Base-by-base conservation (phyloP, 306 rosid genomes). In the Inga oerstediana region DNA sequence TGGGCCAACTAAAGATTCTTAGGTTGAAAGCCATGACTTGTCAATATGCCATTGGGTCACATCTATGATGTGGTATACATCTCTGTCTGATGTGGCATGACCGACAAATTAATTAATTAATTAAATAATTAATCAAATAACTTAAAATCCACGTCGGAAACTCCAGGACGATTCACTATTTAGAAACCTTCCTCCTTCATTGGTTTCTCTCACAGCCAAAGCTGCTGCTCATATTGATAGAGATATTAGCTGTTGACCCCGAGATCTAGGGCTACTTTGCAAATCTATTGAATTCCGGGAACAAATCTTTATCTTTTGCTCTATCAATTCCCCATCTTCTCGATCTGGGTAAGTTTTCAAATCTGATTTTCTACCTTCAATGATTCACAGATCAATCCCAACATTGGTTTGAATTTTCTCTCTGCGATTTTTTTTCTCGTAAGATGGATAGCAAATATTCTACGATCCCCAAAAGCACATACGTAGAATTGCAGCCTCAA, bases 401-500 rank as follows among this genome's bases (percentile, higher is more conserved):
- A 5, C 37, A 34, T 72, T 51, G 12, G 82, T 70, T 32, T 41
- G 30, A 70, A 67, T 62, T 79, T 73, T 45, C 11, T 7, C 22
- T 43, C 81, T 73, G 39, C 68, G 7, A 32, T 22, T 54, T 12
- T 24, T 49, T 49, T 14, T 13, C 87, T 48, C 73, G 75, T 34
- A 74, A 41, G 20, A 93, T 88, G 82, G 92, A 90, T 72, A 79
- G 89, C n/a, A 81, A 67, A 77, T 91, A 91, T 88, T 86, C 93
- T 39, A 85, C 90, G 10, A 61, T 94, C 80, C 91, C 92, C 78
- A 74, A 88, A 83, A 90, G 78, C 54, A 82, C 96, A 2, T 83
- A 90, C 48, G 62, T 92, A 35, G 99, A 93, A 92, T 85, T 95
- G 81, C 96, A 92, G 77, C 86, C 87, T 27, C 95, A 81, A 44